Evolutionary conservation across 108 stramenopile genomes (phyloP).

Genomic region (Fistulifera solaris): DNA sequence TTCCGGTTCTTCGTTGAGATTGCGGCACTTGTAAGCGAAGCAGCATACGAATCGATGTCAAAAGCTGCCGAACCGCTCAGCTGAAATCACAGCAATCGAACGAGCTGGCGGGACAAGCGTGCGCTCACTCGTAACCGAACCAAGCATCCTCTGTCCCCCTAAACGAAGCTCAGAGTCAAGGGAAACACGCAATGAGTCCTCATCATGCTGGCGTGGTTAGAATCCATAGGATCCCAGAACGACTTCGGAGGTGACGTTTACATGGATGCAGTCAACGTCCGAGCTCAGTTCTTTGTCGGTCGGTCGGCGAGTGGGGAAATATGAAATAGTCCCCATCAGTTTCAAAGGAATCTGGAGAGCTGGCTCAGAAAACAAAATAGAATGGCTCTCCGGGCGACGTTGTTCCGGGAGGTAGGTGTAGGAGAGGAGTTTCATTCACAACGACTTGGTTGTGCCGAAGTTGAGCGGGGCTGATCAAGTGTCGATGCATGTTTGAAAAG

Average conservation of each 20-base stretch:
- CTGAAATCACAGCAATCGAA: too few species aligned
- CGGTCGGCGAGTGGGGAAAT: background rate
- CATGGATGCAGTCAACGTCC: background rate
- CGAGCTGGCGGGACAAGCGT: too few species aligned
- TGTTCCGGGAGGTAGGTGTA: background rate
- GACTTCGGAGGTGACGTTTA: constrained; percentile 3
- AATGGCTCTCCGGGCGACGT: too few species aligned
- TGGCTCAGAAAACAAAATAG: background rate
- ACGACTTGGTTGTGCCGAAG: constrained; percentile 18
- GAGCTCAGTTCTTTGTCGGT: background rate
- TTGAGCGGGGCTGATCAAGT: constrained; percentile 32
- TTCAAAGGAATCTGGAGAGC: constrained; percentile 4
- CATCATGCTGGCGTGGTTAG: too few species aligned
- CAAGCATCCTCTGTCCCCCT: too few species aligned
- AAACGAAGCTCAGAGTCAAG: too few species aligned
- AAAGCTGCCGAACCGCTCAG: too few species aligned
- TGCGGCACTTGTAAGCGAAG: background rate
- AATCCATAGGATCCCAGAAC: background rate
- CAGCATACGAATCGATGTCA: background rate
- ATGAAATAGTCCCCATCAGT: background rate
- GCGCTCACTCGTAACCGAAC: too few species aligned
- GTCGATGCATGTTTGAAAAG: constrained; percentile 11
- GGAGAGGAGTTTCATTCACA: constrained; percentile 15
- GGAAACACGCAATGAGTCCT: too few species aligned
- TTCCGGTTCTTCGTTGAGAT: background rate